Conservation (phyloP, 1,139 yeast species). For the Arxiozyma bovina region DNA sequence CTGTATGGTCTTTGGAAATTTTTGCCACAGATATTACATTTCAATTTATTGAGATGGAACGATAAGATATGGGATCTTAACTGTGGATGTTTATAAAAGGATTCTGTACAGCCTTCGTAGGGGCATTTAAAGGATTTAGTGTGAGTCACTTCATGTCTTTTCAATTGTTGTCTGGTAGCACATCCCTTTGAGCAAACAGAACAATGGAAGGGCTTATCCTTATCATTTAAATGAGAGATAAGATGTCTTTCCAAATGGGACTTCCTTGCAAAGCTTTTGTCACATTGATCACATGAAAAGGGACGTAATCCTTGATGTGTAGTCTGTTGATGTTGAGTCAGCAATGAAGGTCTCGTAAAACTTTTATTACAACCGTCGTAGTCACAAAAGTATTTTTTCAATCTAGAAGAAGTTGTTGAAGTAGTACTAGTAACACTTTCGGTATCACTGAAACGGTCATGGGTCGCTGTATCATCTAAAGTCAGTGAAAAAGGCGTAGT, state of each 20-base stretch:
- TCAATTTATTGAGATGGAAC: slow-evolving; percentile 46
- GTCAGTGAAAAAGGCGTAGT: neutral
- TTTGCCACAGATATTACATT: slow-evolving; percentile 53
- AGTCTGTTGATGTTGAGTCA: slow-evolving; percentile 71
- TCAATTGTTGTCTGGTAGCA: slow-evolving; percentile 70
- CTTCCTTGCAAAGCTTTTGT: slow-evolving; percentile 59
- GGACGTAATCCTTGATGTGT: slow-evolving; percentile 73
- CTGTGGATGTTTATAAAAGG: slow-evolving; percentile 72
- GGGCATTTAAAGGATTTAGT: slow-evolving; percentile 60
- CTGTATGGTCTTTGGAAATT: slow-evolving; percentile 52
- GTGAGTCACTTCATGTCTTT: slow-evolving; percentile 74
- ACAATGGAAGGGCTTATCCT: slow-evolving; percentile 68
- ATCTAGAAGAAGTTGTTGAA: slow-evolving; percentile 27
- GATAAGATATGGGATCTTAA: slow-evolving; percentile 62
- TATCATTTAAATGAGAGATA: slow-evolving; percentile 44
- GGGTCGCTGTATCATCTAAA: neutral
- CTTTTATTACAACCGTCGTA: slow-evolving; percentile 62
- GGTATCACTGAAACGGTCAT: neutral
- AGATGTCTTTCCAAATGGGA: slow-evolving; percentile 72
- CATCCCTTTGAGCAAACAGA: slow-evolving; percentile 75
- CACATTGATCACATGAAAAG: slow-evolving; percentile 59
- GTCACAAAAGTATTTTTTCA: slow-evolving; percentile 54
- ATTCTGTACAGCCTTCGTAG: slow-evolving; percentile 51
- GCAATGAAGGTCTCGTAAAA: slow-evolving; percentile 70
- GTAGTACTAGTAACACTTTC: slow-evolving; percentile 2